Conservation (phyloP, 345 rosid genomes). For the Syzygium jambos region DNA sequence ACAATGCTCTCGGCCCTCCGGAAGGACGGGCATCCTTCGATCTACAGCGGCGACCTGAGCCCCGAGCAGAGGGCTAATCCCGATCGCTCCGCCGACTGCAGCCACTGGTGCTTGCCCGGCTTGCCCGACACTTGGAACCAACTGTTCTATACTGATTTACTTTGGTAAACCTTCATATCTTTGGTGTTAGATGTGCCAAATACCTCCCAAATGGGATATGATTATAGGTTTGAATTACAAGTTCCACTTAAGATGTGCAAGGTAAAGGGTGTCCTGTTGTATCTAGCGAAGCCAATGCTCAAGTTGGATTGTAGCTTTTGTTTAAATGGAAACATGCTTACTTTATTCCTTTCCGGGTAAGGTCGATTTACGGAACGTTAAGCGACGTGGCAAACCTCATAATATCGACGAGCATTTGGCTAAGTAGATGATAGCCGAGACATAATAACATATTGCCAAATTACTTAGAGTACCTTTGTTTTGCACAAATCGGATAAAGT, state of each 20-base stretch:
- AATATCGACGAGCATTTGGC: not conserved
- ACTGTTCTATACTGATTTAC: conserved; percentile 44
- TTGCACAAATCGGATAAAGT: too few relatives aligned
- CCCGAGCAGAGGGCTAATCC: conserved; percentile 59
- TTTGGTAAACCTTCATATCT: not conserved
- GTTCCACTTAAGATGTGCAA: not conserved
- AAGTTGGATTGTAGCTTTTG: not conserved
- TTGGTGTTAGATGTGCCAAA: not conserved
- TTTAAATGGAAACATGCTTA: not conserved
- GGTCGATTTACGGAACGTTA: not conserved
- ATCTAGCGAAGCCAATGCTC: not conserved
- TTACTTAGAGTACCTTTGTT: not conserved
- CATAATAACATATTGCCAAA: not conserved
- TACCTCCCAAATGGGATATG: not conserved
- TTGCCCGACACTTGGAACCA: conserved; percentile 94
- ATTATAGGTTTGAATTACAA: not conserved
- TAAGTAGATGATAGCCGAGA: not conserved
- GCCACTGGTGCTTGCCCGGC: conserved; percentile 99
- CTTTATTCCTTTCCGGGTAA: not conserved
- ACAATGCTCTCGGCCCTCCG: conserved; percentile 74
- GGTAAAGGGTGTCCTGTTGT: not conserved
- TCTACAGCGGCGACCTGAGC: conserved; percentile 65
- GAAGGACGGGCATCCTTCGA: conserved; percentile 84
- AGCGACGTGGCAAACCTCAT: not conserved
- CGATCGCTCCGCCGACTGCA: conserved; percentile 69